Percentiles rank a stretch among this genome's conserved stretches.
Conservation (phyloP, 1,284 basidiomycete species). For the Amylostereum chailletii region DNA sequence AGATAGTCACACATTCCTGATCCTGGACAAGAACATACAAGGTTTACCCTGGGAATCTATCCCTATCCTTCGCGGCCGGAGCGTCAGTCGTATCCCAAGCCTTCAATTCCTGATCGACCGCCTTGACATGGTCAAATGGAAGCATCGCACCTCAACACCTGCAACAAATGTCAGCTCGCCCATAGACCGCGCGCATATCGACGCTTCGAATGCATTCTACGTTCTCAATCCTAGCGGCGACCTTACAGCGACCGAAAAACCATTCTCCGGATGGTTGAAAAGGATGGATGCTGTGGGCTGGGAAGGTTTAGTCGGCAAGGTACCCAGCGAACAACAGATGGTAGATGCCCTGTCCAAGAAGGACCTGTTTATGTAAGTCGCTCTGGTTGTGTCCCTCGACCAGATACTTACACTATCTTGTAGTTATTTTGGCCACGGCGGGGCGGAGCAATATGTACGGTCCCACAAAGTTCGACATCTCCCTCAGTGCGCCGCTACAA, state of each 20-base stretch:
- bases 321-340: slow-evolving; percentile 79
- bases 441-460: slow-evolving; percentile 90
- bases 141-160: slow-evolving; percentile 12
- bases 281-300: slow-evolving; percentile 69
- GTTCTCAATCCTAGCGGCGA: slow-evolving; percentile 93
- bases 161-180: slow-evolving; percentile 1
- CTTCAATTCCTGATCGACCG: slow-evolving; percentile 85
- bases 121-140: slow-evolving; percentile 48
- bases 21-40: slow-evolving; percentile 88
- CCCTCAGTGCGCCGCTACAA: slow-evolving; percentile 79
- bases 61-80: slow-evolving; percentile 75
- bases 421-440: slow-evolving; percentile 96
- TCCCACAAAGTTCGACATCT: slow-evolving; percentile 80
- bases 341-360: slow-evolving; percentile 57
- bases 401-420: background rate
- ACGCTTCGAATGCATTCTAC: slow-evolving; percentile 71
- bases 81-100: slow-evolving; percentile 87
- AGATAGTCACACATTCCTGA: slow-evolving; percentile 77
- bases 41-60: slow-evolving; percentile 95
- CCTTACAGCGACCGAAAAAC: slow-evolving; percentile 73
- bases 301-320: slow-evolving; percentile 73
- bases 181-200: slow-evolving; percentile 44
- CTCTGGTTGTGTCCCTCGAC: background rate
- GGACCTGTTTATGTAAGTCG: slow-evolving; percentile 82
- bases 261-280: slow-evolving; percentile 74